phyloP scores from a whole-genome alignment of 2,329 filamentous ascomycete genomes.

The Apiospora pterosperma region DNA sequence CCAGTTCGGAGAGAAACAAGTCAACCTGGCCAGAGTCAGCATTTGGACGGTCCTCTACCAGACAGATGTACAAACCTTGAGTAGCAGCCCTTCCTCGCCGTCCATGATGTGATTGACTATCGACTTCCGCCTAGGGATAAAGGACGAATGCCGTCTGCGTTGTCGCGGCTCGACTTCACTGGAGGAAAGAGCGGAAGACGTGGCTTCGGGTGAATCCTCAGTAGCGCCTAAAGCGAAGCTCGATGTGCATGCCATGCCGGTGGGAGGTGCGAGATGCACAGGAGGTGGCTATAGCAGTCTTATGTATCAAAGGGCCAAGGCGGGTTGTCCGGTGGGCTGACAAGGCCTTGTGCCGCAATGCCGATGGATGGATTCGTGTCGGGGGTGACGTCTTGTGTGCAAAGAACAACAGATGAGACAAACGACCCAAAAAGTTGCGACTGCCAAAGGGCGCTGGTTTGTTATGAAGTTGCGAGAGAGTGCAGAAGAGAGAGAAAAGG shows the following conservation, averaged over 20 bases:
- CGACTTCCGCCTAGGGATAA: slow-evolving; percentile 52
- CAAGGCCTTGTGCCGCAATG: not conserved
- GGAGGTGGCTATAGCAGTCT: not conserved
- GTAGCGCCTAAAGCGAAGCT: slow-evolving; percentile 25
- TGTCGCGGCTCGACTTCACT: slow-evolving; percentile 29
- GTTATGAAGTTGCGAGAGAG: not conserved
- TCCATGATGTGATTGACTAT: slow-evolving; percentile 60
- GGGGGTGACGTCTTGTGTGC: not conserved
- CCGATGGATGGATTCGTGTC: not conserved
- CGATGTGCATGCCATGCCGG: slow-evolving; percentile 27
- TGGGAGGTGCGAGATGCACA: slow-evolving; percentile 6
- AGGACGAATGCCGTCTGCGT: slow-evolving; percentile 55
- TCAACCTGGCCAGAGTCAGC: slow-evolving; percentile 55
- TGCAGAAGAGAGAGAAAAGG: not conserved
- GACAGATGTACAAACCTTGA: slow-evolving; percentile 41
- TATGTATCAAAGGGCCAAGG: not conserved
- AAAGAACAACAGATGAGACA: not conserved
- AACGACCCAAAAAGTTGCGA: not conserved
- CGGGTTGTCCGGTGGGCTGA: not conserved
- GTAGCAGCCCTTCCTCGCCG: slow-evolving; percentile 56
- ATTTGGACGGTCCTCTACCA: not conserved
- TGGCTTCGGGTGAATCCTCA: slow-evolving; percentile 31
- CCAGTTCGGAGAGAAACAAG: slow-evolving; percentile 79
- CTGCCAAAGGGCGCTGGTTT: not conserved
- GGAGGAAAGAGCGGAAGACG: slow-evolving; percentile 38